These are phyloP conservation scores for Tritrichomonas musculus DNA, from an alignment of 208 protist species.

Conservation along the genomic window DNA sequence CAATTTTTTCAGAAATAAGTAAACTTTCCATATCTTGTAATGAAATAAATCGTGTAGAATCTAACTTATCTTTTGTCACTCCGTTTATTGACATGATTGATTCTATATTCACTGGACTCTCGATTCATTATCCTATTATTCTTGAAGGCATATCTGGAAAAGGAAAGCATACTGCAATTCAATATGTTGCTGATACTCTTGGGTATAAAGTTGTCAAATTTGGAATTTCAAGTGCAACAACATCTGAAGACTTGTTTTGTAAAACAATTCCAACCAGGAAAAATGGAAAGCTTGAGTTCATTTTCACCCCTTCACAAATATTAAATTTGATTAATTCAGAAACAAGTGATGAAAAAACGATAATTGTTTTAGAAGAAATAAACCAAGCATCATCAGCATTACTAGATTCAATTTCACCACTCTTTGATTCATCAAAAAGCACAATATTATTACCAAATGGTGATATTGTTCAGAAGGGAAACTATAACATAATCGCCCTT, in stretches of 20 bases:
- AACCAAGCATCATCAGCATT: background rate
- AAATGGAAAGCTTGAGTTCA: background rate
- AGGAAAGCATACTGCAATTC: background rate
- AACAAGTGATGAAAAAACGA: background rate
- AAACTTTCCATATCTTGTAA: too few relatives aligned
- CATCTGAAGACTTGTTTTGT: background rate
- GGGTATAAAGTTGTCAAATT: background rate
- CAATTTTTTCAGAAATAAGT: too few relatives aligned
- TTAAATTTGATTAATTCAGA: background rate
- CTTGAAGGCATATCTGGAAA: background rate
- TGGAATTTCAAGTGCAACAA: background rate
- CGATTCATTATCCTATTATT: background rate
- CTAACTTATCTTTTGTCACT: background rate
- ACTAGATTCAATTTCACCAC: background rate
- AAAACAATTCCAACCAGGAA: background rate
- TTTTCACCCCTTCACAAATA: background rate
- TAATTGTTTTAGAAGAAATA: background rate
- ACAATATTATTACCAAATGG: background rate
- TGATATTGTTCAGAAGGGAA: background rate
- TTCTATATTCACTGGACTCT: background rate
- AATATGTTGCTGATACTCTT: background rate
- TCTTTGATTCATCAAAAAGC: background rate
- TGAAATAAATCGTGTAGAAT: too few relatives aligned
- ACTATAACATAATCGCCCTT: background rate
- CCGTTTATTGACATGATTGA: background rate